phyloP scores from a whole-genome alignment of 805 yeast species.

The Lipomyces kockii region DNA sequence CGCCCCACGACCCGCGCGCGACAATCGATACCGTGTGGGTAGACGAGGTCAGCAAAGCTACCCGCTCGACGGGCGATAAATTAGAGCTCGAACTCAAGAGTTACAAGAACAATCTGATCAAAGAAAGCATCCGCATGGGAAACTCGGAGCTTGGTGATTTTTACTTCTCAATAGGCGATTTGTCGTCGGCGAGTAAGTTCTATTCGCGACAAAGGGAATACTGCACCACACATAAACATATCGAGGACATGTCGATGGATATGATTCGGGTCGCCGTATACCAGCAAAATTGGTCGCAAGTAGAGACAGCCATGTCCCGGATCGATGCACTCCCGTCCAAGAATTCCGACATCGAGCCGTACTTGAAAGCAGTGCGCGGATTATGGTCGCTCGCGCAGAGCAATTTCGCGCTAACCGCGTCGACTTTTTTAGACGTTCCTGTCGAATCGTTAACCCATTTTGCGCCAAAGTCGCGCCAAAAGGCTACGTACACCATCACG shows the following conservation, averaged over 20 bases:
- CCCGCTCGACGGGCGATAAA: constrained; percentile 21
- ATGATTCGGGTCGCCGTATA: constrained; percentile 27
- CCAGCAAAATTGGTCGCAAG: constrained; percentile 31
- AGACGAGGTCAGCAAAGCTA: constrained; percentile 8
- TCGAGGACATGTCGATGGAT: constrained; percentile 32
- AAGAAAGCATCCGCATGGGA: constrained; percentile 36
- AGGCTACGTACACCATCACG: constrained; percentile 8
- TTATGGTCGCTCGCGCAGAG: constrained; percentile 20
- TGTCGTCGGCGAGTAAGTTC: constrained; percentile 25
- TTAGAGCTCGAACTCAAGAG: constrained; percentile 34
- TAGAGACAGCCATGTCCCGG: constrained; percentile 21
- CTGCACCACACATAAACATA: constrained; percentile 34
- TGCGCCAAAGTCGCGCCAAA: constrained; percentile 1
- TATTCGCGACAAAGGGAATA: constrained; percentile 31
- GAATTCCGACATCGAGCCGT: constrained; percentile 21
- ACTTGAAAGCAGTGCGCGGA: constrained; percentile 21
- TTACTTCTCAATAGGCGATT: constrained; percentile 25
- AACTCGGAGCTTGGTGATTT: constrained; percentile 33
- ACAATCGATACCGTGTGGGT: constrained; percentile 25
- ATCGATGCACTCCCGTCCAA: constrained; percentile 24
- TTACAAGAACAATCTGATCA: constrained; percentile 33
- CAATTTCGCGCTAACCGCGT: constrained; percentile 20
- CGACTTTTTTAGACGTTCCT: constrained; percentile 11
- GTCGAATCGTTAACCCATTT: constrained; percentile 11
- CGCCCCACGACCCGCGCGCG: constrained; percentile 14